Evolutionary conservation across 768 basidiomycete genomes (phyloP), one percentile per base, ranked within the genome.

Genomic region (Mycena rosella): DNA sequence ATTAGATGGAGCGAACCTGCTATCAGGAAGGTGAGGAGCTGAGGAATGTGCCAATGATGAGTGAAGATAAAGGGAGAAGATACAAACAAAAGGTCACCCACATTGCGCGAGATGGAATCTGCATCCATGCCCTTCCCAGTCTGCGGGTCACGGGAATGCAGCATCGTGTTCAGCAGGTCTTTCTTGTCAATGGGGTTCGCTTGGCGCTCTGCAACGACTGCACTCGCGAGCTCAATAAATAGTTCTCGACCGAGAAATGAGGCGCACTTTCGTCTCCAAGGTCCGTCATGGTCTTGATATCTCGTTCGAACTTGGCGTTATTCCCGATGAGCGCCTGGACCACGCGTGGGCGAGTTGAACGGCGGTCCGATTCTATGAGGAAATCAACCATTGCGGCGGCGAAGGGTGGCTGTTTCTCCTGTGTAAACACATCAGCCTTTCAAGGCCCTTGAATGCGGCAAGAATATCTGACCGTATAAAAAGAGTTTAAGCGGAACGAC

Each of bases 1-100:
- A 26, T 7, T 26, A 48, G 26, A 34, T 27, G 10, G 2, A n/a
- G 10, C 42, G 5, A 18, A 81, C 82, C 85, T 17, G 86, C 86
- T 27, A 86, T 82, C 17, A 87, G 73, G 78, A 87, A 87, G 3
- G 86, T 87, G 22, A 83, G 69, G 15, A 86, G 76, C 82, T 83
- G 48, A 48, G 24, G 14, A 22, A 45, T 6, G n/a, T 3, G 42
- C 15, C 3, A 5, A n/a, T n/a, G n/a, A n/a, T n/a, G n/a, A n/a
- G n/a, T 51, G 48, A 18, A 26, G 27, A 42, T 24, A 45, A 30
- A 0, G 15, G 11, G 14, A 60, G 38, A 5, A 18, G 9, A 36
- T 30, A 1, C 26, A 24, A 17, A 10, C 4, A 26, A 29, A 18
- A 9, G 36, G 3, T 22, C 7, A 60, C 79, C 20, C 54, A 82